Conservation (phyloP, 768 basidiomycete genomes). For the Pisolithus orientalis region DNA sequence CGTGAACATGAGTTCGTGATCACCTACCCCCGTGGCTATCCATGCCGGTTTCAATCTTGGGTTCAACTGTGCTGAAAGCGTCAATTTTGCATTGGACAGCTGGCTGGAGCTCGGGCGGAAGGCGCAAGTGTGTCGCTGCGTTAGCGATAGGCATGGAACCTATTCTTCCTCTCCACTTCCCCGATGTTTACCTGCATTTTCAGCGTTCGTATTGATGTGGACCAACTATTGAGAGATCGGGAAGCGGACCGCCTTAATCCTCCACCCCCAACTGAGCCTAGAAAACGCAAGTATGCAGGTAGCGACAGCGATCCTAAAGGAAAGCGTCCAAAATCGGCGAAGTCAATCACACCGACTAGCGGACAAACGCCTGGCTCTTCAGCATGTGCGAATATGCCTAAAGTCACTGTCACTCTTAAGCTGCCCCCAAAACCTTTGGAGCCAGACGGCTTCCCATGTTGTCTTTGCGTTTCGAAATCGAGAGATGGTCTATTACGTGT, state of each 20-base stretch:
- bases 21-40: slow-evolving; percentile 90
- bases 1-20: slow-evolving; percentile 95
- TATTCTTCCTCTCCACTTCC: not conserved
- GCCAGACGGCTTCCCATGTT: slow-evolving; percentile 56
- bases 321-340: slow-evolving; percentile 20
- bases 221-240: slow-evolving; percentile 69
- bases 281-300: slow-evolving; percentile 35
- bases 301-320: slow-evolving; percentile 22
- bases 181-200: slow-evolving; percentile 5
- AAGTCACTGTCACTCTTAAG: slow-evolving; percentile 57
- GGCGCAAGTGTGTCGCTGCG: slow-evolving; percentile 71
- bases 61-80: slow-evolving; percentile 96
- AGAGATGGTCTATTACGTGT: slow-evolving; percentile 56
- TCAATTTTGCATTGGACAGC: slow-evolving; percentile 93
- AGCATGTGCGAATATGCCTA: slow-evolving; percentile 19
- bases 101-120: slow-evolving; percentile 87
- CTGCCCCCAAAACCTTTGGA: slow-evolving; percentile 58
- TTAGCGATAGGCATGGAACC: slow-evolving; percentile 56
- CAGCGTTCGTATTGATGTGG: slow-evolving; percentile 92
- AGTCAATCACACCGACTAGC: not conserved
- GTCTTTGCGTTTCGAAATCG: slow-evolving; percentile 54
- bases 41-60: slow-evolving; percentile 95
- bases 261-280: slow-evolving; percentile 1
- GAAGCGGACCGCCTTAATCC: slow-evolving; percentile 37
- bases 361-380: slow-evolving; percentile 7